These are phyloP conservation scores for Plasmodium reichenowi DNA, from an alignment of 169 alveolate species.

Conservation along the genomic window DNA sequence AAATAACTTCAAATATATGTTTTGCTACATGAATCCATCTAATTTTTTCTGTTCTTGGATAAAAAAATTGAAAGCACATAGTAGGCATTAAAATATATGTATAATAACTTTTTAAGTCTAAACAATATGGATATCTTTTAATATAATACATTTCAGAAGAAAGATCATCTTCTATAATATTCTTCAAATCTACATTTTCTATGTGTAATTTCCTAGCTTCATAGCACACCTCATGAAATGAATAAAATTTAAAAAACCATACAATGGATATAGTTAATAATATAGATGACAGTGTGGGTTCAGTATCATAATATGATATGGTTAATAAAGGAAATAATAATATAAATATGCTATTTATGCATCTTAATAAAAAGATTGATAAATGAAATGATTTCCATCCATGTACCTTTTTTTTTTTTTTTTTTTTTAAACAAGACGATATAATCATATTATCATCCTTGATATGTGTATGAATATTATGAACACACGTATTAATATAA, in stretches of 20 bases:
- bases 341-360: conserved; percentile 84
- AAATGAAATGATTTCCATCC: conserved; percentile 78
- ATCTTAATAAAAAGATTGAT: conserved; percentile 83
- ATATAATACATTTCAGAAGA: conserved; percentile 18
- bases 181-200: conserved; percentile 73
- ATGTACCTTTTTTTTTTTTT: background rate
- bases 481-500: background rate
- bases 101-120: conserved; percentile 86
- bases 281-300: conserved; percentile 88
- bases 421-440: background rate
- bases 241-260: conserved; percentile 90
- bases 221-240: conserved; percentile 94
- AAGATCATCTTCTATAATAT: conserved; percentile 13
- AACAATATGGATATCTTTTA: conserved; percentile 88
- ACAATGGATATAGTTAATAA: conserved; percentile 90
- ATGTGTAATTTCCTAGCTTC: conserved; percentile 89
- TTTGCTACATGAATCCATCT: conserved; percentile 84
- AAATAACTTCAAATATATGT: conserved; percentile 80
- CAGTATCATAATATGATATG: conserved; percentile 84
- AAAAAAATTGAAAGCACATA: conserved; percentile 91
- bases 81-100: conserved; percentile 93
- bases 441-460: no score
- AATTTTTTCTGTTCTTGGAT: conserved; percentile 88
- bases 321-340: conserved; percentile 89
- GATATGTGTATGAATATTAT: no score